These are phyloP conservation scores for Tricholoma matsutake DNA, from an alignment of 768 basidiomycete genomes.

Conservation along the genomic window DNA sequence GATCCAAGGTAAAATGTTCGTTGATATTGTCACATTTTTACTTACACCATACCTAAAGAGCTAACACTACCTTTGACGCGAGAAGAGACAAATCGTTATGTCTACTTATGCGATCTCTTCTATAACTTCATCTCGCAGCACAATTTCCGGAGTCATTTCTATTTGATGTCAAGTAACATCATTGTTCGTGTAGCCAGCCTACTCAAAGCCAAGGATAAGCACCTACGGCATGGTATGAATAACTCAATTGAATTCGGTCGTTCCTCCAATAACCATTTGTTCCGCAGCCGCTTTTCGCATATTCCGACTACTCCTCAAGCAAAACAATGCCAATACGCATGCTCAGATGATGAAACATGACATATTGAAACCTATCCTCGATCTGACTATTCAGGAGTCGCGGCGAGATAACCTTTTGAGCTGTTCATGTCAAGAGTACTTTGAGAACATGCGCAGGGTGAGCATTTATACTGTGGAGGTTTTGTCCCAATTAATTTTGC, in stretches of 20 bases:
- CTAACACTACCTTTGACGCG: conserved; percentile 55
- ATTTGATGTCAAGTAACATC: conserved; percentile 78
- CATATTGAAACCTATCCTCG: conserved; percentile 77
- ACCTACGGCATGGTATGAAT: conserved; percentile 84
- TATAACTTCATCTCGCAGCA: conserved; percentile 89
- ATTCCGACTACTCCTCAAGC: conserved; percentile 81
- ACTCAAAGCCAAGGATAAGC: conserved; percentile 83
- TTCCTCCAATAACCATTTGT: conserved; percentile 10
- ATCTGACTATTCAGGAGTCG: conserved; percentile 80
- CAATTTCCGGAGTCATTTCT: conserved; percentile 89
- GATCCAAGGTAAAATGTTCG: conserved; percentile 27
- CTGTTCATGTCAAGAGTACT: conserved; percentile 94
- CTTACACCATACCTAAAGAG: conserved; percentile 32
- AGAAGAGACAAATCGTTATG: conserved; percentile 78
- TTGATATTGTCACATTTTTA: neutral
- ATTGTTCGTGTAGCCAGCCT: conserved; percentile 71
- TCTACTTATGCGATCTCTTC: conserved; percentile 88
- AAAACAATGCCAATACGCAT: conserved; percentile 75
- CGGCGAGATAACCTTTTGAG: conserved; percentile 88
- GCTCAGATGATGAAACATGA: conserved; percentile 82
- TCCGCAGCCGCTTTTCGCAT: conserved; percentile 83
- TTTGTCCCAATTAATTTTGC: neutral
- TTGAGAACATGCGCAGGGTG: conserved; percentile 88
- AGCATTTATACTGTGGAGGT: neutral
- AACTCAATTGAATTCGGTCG: neutral